phyloP scores from a whole-genome alignment of 305 asterid genomes.

The Fraxinus sp. region DNA sequence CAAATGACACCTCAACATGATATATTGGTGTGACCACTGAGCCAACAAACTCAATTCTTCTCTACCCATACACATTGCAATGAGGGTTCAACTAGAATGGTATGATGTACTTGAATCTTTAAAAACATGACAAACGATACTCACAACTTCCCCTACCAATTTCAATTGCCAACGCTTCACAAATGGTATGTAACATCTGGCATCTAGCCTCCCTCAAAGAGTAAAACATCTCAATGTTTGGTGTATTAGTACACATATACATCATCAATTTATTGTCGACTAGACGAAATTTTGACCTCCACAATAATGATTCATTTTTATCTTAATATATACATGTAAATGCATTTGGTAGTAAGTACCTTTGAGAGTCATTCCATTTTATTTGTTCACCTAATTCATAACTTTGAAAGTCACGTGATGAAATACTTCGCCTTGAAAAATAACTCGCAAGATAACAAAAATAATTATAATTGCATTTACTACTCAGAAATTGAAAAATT shows the following conservation, averaged over 20 bases:
- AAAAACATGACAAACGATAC: background rate
- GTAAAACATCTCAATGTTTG: too few species aligned
- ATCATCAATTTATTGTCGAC: background rate
- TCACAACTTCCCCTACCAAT: background rate
- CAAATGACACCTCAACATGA: background rate
- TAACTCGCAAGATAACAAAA: background rate
- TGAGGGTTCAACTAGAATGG: background rate
- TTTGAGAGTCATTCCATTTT: slow-evolving; percentile 37
- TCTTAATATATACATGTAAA: background rate
- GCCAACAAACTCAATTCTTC: background rate
- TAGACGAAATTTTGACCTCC: background rate
- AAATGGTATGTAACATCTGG: too few species aligned
- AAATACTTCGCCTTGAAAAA: background rate
- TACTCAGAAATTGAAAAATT: background rate
- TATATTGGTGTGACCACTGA: background rate
- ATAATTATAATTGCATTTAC: slow-evolving; percentile 1
- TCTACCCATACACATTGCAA: background rate
- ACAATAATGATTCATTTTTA: too few species aligned
- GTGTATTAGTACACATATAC: too few species aligned
- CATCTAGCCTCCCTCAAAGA: too few species aligned
- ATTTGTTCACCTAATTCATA: slow-evolving; percentile 40
- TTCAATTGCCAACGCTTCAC: too few species aligned
- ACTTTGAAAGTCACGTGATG: slow-evolving; percentile 26
- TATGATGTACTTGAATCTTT: background rate
- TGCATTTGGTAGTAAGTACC: background rate